These are phyloP conservation scores for Cercospora citrullina DNA, from an alignment of 2,329 filamentous ascomycete genomes.

Conservation along the genomic window DNA sequence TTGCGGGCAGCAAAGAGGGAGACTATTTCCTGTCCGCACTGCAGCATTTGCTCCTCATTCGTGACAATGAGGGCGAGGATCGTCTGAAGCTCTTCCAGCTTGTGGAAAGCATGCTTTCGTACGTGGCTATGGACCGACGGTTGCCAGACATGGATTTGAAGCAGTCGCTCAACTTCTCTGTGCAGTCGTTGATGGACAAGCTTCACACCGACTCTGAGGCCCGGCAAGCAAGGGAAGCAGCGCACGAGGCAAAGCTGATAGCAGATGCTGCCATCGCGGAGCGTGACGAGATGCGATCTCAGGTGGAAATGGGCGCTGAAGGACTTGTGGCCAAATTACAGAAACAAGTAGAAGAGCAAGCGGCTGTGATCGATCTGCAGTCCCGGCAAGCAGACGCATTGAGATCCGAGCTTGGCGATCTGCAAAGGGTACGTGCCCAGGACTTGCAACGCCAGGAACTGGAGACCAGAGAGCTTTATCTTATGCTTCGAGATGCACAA, in stretches of 20 bases:
- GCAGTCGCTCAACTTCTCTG: constrained; percentile 95
- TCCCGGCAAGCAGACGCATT: constrained; percentile 80
- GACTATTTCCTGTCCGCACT: constrained; percentile 96
- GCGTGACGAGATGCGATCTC: constrained; percentile 87
- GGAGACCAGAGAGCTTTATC: constrained; percentile 92
- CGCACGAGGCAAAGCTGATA: constrained; percentile 84
- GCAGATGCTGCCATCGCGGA: constrained; percentile 95
- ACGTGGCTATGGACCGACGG: constrained; percentile 96
- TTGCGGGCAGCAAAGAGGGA: constrained; percentile 79
- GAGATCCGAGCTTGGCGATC: constrained; percentile 83
- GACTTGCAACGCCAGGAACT: constrained; percentile 93
- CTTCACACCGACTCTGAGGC: constrained; percentile 96
- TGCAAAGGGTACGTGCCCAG: constrained; percentile 82
- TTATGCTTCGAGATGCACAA: constrained; percentile 97
- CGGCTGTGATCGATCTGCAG: constrained; percentile 86
- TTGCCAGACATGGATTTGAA: constrained; percentile 97
- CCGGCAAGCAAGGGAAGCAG: constrained; percentile 86
- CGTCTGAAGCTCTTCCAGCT: constrained; percentile 94
- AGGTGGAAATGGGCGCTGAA: constrained; percentile 87
- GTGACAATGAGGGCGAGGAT: constrained; percentile 89
- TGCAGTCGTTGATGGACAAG: constrained; percentile 92
- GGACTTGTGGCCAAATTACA: constrained; percentile 91
- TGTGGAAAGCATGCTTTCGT: constrained; percentile 97
- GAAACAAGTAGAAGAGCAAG: constrained; percentile 89
- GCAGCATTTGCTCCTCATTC: constrained; percentile 90